A percentile compares a stretch with the other conserved stretches of the same genome.
These are phyloP conservation scores for Mycena albidolilacea DNA, from an alignment of 768 basidiomycete species.

Conservation along the genomic window DNA sequence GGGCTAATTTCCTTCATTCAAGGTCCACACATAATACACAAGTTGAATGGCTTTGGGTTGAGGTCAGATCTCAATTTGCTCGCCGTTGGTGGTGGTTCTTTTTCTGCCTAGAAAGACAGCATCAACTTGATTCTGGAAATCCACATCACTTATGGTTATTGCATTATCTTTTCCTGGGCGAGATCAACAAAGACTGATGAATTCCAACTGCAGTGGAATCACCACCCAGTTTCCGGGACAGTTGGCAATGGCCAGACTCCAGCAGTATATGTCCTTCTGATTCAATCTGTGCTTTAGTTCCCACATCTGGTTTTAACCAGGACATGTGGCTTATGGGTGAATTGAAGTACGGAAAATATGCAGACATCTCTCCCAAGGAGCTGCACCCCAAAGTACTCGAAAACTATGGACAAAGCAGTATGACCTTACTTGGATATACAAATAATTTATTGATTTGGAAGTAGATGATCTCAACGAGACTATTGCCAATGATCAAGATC, in stretches of 20 bases:
- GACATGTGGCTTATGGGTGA: neutral
- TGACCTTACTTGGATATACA: neutral
- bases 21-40: constrained; percentile 4
- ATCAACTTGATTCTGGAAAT: constrained; percentile 1
- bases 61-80: constrained; percentile 7
- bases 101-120: neutral
- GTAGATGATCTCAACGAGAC: neutral
- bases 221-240: neutral
- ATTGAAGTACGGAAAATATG: constrained; percentile 1
- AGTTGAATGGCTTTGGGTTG: constrained; percentile 5
- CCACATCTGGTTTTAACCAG: neutral
- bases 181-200: neutral
- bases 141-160: constrained; percentile 8
- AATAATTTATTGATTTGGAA: neutral
- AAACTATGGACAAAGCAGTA: neutral
- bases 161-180: constrained; percentile 1
- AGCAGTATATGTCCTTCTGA: neutral
- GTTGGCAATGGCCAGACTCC: neutral
- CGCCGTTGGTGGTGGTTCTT: constrained; percentile 2
- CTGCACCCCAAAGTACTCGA: neutral
- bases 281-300: neutral
- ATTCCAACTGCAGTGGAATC: neutral
- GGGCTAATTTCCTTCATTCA: neutral
- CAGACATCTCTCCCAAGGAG: neutral
- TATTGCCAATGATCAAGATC: constrained; percentile 2